Base-by-base conservation (phyloP, 73 alveolate species). In the Blepharisma stoltei region DNA sequence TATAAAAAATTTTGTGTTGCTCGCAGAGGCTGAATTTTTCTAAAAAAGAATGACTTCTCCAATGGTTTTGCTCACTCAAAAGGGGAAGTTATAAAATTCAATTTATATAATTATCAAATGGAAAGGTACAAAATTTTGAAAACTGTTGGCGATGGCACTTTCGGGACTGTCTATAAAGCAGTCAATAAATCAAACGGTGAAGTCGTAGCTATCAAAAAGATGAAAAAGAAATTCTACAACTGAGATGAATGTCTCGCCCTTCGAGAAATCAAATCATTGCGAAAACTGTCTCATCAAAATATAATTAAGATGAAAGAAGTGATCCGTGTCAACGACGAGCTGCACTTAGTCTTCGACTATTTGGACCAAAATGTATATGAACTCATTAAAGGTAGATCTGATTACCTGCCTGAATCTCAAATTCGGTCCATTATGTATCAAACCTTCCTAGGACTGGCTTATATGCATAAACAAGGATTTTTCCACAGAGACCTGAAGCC, bases 401-500 rank as follows among this genome's bases (percentile, higher is more conserved):
- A 92, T 54, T 91, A 89, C 25, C 87, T 94, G 49, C 90, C 94
- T 53, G 99, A 96, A 73, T 81, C 75, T 44, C 81, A 91, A 75
- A 89, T 94, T 44, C 69, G 97, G 60, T 92, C 92, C 70, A 92
- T 96, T 8, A 82, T 92, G 6, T 91, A 88, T 78, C 94, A 96
- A 78, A 94, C 98, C 6, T 67, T 96, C 70, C 80, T 83, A 70
- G 99, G 99, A 32, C 71, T 98, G 43, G 96, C 98, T 43, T 95
- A 93, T 80, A 96, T 98, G 99, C 99, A 98, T 86, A 98, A 98
- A 88, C 99, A 98, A 85, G 99, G 99, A 25, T 98, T 92, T 88
- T 98, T 98, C 80, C 99, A 98, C 86, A 94, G 80, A 96, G 99
- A 18, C 94, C 89, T 77, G 94, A 98, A 98, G 92, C 99, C 99